These are phyloP conservation scores for Jaltomata sinuosa DNA, from an alignment of 257 asterid species.

Conservation along the genomic window DNA sequence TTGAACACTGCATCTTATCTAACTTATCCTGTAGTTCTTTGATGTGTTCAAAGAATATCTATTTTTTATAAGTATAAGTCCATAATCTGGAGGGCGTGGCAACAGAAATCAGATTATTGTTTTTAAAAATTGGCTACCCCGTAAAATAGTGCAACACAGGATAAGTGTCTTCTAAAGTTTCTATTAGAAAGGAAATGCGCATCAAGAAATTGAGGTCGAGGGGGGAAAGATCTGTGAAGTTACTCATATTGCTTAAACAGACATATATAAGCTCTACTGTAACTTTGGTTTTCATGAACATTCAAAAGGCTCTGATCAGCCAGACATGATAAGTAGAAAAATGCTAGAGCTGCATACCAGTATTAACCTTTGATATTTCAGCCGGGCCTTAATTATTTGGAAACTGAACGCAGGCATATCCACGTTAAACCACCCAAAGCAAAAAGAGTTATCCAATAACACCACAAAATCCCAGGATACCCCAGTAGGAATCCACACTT, in stretches of 20 bases:
- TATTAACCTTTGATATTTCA: slow-evolving; percentile 24
- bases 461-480: not conserved
- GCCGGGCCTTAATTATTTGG: slow-evolving; percentile 42
- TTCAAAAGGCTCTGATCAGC: not conserved
- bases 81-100: too few species aligned
- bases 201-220: not conserved
- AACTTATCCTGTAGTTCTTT: not conserved
- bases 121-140: not conserved
- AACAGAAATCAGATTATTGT: not conserved
- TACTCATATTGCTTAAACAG: not conserved
- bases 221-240: not conserved
- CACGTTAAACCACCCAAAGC: slow-evolving; percentile 14
- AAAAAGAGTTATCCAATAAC: not conserved
- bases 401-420: slow-evolving; percentile 15
- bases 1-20: not conserved
- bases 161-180: not conserved
- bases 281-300: not conserved
- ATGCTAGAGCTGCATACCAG: slow-evolving; percentile 32
- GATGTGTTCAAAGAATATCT: not conserved
- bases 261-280: not conserved
- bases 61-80: too few species aligned
- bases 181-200: not conserved
- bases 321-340: slow-evolving; percentile 3
- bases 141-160: not conserved
- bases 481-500: slow-evolving; percentile 2